These are phyloP conservation scores for Piper betle DNA, from an alignment of 164 flowering plant genomes.

Conservation along the genomic window DNA sequence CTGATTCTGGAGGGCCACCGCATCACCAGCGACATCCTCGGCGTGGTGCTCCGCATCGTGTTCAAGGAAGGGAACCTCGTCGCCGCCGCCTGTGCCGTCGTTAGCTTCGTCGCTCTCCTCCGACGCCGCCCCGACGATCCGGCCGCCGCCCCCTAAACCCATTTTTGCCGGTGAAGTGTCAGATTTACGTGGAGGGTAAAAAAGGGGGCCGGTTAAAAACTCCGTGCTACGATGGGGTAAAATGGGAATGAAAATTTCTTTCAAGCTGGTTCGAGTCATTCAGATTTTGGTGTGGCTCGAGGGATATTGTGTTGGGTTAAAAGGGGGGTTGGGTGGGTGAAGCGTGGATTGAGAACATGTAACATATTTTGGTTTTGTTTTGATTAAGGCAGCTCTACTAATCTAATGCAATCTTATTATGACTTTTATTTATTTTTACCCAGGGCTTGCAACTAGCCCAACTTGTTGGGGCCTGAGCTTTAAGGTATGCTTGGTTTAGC, in stretches of 20 bases:
- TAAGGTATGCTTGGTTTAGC: too few species aligned
- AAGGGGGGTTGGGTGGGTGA: too few species aligned
- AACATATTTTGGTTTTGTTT: too few species aligned
- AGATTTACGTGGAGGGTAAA: background rate
- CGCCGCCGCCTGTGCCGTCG: slow-evolving; percentile 28
- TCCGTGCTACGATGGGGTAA: background rate
- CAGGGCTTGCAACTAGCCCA: too few species aligned
- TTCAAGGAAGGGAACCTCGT: slow-evolving; percentile 26
- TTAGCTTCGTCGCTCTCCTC: slow-evolving; percentile 22
- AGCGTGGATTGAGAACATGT: too few species aligned
- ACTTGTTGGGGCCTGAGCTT: too few species aligned
- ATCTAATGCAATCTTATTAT: too few species aligned
- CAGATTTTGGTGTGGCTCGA: background rate
- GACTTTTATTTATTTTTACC: too few species aligned
- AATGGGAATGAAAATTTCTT: background rate
- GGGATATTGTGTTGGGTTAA: too few species aligned
- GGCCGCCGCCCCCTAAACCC: background rate
- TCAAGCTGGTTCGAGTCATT: background rate
- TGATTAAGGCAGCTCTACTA: too few species aligned
- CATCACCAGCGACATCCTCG: slow-evolving; percentile 49
- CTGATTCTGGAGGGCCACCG: slow-evolving; percentile 44
- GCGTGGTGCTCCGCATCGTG: slow-evolving; percentile 26
- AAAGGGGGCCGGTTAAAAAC: background rate
- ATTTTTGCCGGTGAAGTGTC: background rate
- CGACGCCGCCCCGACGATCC: slow-evolving; percentile 1